phyloP scores from a whole-genome alignment of 2,329 filamentous ascomycete genomes.

The Karstenula rhodostoma region DNA sequence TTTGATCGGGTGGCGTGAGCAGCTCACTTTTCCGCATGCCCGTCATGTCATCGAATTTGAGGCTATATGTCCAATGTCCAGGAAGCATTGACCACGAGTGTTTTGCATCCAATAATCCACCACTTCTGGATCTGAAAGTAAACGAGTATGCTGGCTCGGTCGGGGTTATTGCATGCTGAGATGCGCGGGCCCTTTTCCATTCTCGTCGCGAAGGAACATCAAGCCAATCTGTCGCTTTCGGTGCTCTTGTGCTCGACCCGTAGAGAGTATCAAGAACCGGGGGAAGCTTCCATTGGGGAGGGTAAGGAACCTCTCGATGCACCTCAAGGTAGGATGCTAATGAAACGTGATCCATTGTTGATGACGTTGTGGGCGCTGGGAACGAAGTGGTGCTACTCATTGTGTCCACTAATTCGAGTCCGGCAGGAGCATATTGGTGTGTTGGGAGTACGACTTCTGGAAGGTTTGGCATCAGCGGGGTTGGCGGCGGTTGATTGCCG shows the following conservation, averaged over 20 bases:
- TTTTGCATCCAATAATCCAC: constrained; percentile 35
- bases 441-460: constrained; percentile 15
- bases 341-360: constrained; percentile 20
- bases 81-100: constrained; percentile 40
- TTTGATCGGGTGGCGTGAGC: constrained; percentile 27
- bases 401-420: not conserved
- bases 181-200: constrained; percentile 33
- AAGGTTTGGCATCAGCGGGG: constrained; percentile 6
- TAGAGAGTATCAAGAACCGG: constrained; percentile 35
- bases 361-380: constrained; percentile 13
- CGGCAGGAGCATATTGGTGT: not conserved
- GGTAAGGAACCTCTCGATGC: constrained; percentile 41
- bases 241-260: constrained; percentile 21
- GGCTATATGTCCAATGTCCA: constrained; percentile 36
- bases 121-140: constrained; percentile 34
- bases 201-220: constrained; percentile 29
- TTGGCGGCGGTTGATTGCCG: not conserved
- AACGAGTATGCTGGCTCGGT: constrained; percentile 31
- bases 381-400: constrained; percentile 13
- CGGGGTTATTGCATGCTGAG: constrained; percentile 23
- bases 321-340: constrained; percentile 38
- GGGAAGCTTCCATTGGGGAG: constrained; percentile 40
- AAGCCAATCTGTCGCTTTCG: constrained; percentile 33
- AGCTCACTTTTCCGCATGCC: constrained; percentile 37
- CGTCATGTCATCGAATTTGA: constrained; percentile 33